Percentiles rank a stretch among this genome's conserved stretches.
phyloP scores from a whole-genome alignment of 2,329 filamentous ascomycete species.

The Thielaviopsis euricoi region DNA sequence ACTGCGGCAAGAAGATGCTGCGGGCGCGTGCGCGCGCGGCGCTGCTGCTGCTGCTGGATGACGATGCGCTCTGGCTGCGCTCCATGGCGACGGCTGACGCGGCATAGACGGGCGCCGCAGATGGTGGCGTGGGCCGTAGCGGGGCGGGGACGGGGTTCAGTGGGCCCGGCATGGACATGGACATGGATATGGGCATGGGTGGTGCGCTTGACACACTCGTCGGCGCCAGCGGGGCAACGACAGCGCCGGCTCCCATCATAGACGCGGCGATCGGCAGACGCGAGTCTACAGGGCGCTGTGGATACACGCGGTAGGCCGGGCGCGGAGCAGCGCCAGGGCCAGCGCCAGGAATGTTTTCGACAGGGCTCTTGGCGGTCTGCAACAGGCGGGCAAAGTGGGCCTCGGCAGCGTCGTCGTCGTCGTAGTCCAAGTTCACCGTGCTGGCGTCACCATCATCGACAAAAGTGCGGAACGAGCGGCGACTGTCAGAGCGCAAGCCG shows the following conservation, averaged over 20 bases:
- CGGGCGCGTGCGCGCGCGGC: not conserved
- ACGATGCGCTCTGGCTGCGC: not conserved
- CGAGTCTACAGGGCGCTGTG: too few species aligned
- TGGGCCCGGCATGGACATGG: too few species aligned
- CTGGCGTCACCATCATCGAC: not conserved
- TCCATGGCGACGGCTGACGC: constrained; percentile 4
- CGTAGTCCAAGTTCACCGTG: not conserved
- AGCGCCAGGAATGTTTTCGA: not conserved
- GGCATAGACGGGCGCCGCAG: not conserved
- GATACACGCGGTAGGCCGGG: not conserved
- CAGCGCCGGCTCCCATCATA: not conserved
- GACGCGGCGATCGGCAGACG: constrained; percentile 1
- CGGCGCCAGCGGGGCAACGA: not conserved
- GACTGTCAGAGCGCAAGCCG: not conserved
- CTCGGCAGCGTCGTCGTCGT: constrained; percentile 3
- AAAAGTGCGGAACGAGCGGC: not conserved
- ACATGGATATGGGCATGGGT: too few species aligned
- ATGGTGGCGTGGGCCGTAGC: not conserved
- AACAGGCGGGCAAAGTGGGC: constrained; percentile 3
- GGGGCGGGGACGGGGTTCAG: too few species aligned
- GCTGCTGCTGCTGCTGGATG: not conserved
- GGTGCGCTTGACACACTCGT: too few species aligned
- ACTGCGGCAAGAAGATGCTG: constrained; percentile 3
- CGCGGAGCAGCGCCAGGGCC: not conserved
- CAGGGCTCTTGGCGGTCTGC: not conserved